Conservation (phyloP, 2,329 filamentous ascomycete species). For the Lachnellula occidentalis region DNA sequence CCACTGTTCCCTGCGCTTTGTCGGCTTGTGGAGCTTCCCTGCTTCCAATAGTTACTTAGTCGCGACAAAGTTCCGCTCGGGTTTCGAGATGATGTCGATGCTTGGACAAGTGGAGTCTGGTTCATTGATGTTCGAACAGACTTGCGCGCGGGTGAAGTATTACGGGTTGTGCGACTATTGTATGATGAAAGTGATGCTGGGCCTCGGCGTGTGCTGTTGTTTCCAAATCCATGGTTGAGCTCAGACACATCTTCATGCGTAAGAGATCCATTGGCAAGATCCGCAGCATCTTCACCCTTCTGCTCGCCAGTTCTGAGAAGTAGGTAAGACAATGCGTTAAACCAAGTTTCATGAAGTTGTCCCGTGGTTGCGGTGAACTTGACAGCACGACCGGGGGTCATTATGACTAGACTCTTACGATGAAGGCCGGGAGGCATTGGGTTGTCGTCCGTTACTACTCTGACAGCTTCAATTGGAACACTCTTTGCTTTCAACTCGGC, state of each 20-base stretch:
- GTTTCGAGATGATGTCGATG: conserved; percentile 23
- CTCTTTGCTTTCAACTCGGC: conserved; percentile 77
- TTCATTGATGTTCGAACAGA: conserved; percentile 28
- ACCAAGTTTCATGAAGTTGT: conserved; percentile 96
- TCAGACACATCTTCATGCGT: conserved; percentile 64
- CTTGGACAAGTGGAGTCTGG: conserved; percentile 14
- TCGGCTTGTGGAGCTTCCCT: conserved; percentile 47
- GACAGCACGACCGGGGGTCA: conserved; percentile 81
- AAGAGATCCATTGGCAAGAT: conserved; percentile 47
- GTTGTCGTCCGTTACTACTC: conserved; percentile 90
- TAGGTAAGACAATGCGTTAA: conserved; percentile 92
- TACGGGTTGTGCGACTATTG: conserved; percentile 66
- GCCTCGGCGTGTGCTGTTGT: conserved; percentile 46
- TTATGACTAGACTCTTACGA: conserved; percentile 84
- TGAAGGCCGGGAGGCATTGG: conserved; percentile 91
- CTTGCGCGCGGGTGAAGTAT: conserved; percentile 52
- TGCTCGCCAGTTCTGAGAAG: conserved; percentile 69
- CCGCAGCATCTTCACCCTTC: conserved; percentile 52
- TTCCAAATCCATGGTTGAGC: conserved; percentile 63
- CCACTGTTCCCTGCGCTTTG: conserved; percentile 34
- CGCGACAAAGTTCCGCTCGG: conserved; percentile 47
- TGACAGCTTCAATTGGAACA: conserved; percentile 82
- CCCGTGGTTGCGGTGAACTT: conserved; percentile 94
- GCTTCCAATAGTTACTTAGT: conserved; percentile 55
- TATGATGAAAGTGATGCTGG: conserved; percentile 72